Evolutionary conservation across 306 rosid genomes (phyloP), one percentile per base, ranked within the genome.

Genomic region (Mimosa bimucronata): DNA sequence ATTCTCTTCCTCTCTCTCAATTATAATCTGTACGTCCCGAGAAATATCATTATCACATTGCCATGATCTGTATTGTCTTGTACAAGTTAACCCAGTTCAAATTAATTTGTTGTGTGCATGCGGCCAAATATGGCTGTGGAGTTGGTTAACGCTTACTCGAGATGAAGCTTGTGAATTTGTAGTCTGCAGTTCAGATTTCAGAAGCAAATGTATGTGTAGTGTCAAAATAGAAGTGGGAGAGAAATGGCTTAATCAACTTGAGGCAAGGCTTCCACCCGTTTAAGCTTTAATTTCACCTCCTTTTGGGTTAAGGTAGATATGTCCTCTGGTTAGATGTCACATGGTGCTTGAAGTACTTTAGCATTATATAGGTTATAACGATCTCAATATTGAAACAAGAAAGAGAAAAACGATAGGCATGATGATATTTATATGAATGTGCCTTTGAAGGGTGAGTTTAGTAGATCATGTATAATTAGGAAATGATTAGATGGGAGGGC

Each of bases 391-490:
- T 76, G 48, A 42, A 42, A 71, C 2, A 74, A 79, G 77, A 66
- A 73, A 15, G 57, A 80, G 82, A 76, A 79, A 76, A 76, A 82
- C 28, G 71, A 66, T 77, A 70, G 16, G n/a, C 45, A 42, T 45
- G 37, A 57, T 45, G 37, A 57, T 57, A 61, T 55, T 55, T 21
- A 21, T 28, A 28, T 28, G 15, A 6, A 60, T 26, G 14, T 6
- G 67, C 67, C 19, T 3, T 3, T 6, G 21, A 3, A 14, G 67
- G 67, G 8, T 6, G 67, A 14, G 34, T 14, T 61, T 14, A 29
- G 67, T 5, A 41, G 64, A 79, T 79, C 46, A 74, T 44, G 34
- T 38, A 62, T 40, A 74, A 80, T 65, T 71, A 53, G 70, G 74
- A 76, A 73, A 79, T 60, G 18, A 75, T 78, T 79, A 77, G 42